A percentile compares a stretch with the other conserved stretches of the same genome.
Evolutionary conservation across 352 stramenopile genomes (phyloP).

Genomic region (Ophiocytium majus): DNA sequence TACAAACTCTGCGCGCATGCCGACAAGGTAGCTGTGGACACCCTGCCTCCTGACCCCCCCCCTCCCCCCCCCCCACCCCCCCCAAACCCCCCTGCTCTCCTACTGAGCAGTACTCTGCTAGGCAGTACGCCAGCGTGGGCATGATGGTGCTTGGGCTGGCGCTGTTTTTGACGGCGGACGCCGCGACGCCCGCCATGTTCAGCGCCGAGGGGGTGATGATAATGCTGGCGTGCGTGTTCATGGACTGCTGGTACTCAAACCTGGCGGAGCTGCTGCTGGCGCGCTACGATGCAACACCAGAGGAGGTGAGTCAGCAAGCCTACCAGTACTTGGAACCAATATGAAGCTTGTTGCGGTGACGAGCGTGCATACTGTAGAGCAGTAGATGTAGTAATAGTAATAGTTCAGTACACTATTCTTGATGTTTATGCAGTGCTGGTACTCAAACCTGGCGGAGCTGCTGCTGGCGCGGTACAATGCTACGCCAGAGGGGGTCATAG

Average conservation of each 20-base stretch:
- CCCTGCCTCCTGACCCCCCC: too few species aligned
- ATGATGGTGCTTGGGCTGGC: slow-evolving; percentile 49
- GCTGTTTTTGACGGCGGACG: slow-evolving; percentile 51
- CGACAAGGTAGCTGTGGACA: too few species aligned
- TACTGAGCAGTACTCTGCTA: slow-evolving; percentile 35
- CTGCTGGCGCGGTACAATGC: slow-evolving; percentile 21
- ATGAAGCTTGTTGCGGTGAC: too few species aligned
- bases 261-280: slow-evolving; percentile 17
- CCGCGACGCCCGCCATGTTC: slow-evolving; percentile 28
- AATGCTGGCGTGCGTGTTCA: slow-evolving; percentile 39
- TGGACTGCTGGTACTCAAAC: slow-evolving; percentile 39
- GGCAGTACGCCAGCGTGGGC: slow-evolving; percentile 40
- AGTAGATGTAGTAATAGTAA: too few species aligned
- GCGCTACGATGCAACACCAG: slow-evolving; percentile 22
- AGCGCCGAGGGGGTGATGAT: slow-evolving; percentile 38
- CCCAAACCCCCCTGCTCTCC: too few species aligned
- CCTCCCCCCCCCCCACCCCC: too few species aligned
- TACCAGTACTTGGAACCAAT: too few species aligned
- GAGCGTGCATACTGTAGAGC: too few species aligned
- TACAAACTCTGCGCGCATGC: too few species aligned
- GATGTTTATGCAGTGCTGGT: slow-evolving; percentile 44
- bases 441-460: slow-evolving; percentile 21
- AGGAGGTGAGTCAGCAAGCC: slow-evolving; percentile 8
- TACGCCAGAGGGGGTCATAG: neutral
- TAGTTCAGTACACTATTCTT: too few species aligned